These are phyloP conservation scores for Rhododendron molle DNA, from an alignment of 148 eudicot genomes.

Conservation along the genomic window DNA sequence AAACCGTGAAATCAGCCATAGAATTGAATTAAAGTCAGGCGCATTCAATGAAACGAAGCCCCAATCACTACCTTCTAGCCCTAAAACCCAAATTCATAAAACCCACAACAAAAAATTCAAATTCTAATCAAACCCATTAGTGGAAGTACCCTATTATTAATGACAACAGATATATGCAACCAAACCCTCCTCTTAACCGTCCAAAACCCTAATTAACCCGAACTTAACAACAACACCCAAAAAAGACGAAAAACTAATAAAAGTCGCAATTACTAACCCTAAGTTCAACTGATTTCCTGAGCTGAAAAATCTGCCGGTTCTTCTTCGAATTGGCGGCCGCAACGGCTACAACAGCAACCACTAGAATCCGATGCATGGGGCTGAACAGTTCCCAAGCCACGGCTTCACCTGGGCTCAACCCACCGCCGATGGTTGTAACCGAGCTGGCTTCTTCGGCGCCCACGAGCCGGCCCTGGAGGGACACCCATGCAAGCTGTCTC, in stretches of 20 bases:
- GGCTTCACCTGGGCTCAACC: conserved; percentile 38
- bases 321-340: conserved; percentile 53
- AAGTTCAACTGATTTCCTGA: conserved; percentile 52
- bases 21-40: not conserved
- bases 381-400: conserved; percentile 76
- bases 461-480: conserved; percentile 70
- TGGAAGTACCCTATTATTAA: not conserved
- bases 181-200: not conserved
- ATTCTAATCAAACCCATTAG: not conserved
- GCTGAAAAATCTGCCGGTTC: conserved; percentile 47
- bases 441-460: conserved; percentile 81
- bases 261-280: conserved; percentile 49
- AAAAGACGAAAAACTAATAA: not conserved
- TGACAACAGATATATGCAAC: not conserved
- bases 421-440: conserved; percentile 42
- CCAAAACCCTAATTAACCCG: not conserved
- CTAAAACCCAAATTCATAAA: not conserved
- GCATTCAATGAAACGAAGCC: not conserved
- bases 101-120: not conserved
- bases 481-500: conserved; percentile 56
- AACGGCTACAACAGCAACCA: conserved; percentile 67
- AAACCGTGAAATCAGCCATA: not conserved
- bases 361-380: conserved; percentile 69
- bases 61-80: not conserved
- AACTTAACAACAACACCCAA: not conserved